Base-by-base conservation (phyloP, 495 filamentous ascomycete genomes). In the Lepraria neglecta region DNA sequence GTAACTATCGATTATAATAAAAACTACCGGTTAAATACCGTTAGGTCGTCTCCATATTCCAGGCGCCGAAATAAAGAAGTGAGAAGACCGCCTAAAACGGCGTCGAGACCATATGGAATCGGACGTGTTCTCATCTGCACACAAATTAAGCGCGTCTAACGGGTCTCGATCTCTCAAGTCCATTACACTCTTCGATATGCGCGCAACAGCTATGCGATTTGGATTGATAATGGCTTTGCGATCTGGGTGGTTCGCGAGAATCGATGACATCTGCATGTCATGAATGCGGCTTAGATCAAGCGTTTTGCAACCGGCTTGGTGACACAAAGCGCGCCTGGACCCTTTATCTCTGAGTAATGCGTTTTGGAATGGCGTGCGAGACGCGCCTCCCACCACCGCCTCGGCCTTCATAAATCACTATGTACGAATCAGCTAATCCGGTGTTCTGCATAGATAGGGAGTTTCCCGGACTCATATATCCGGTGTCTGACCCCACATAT, bases 251-350 rank as follows among this genome's bases (percentile, higher is more conserved):
- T 19, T n/a, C 51, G 51, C 51, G 14, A 54, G 51, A 58, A 38
- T 62, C 60, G 54, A 62, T 62, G 60, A 62, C 60, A 42, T 42
- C 2, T 58, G 24, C 54, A 62, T n/a, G 11, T 31, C 21, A 47
- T 62, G 21, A 47, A 58, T 50, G 60, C 60, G 60, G 60, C 9
- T 58, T 62, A 62, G 60, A 42, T 47, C 21, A 53, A 14, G 7
- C 17, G 4, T 45, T 44, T 40, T n/a, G 47, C 56, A 51, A 30
- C 33, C 17, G 15, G 42, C 24, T 35, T 56, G 50, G 38, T 62
- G 47, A 60, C 58, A 60, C 24, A 60, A 53, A 42, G 48, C 19
- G 14, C 53, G 44, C 21, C n/a, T 56, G 38, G 19, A 38, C 31
- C 15, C 19, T 33, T 45, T 24, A 48, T 45, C 7, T 33, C 33